Base-by-base conservation (phyloP, 805 yeast species). In the Ogataea naganishii region DNA sequence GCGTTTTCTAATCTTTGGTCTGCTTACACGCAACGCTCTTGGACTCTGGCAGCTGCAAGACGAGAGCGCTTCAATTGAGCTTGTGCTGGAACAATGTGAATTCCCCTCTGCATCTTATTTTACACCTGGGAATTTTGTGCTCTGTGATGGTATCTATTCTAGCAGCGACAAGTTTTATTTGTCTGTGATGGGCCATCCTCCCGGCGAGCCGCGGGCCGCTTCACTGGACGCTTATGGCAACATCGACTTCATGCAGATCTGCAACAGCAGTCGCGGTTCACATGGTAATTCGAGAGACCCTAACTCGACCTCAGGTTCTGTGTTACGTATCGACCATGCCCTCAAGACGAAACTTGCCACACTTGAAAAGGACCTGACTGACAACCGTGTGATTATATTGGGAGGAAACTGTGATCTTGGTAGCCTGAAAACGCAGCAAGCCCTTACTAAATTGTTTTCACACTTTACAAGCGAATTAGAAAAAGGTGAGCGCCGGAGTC, bases 121-220 rank as follows among this genome's bases (percentile, higher is more conserved):
- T 44, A 72, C 77, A 3, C 64, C 72, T 0, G 97, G 98, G 2
- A 75, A 80, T 61, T 75, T 80, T 42, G 72, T 84, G 0, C 56
- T 89, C 2, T 79, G 81, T 30, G 94, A 85, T 46, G 99, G 99
- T 12, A 73, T 83, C 12, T 84, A 85, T 48, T 73, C 77, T 11
- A 75, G 78, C 3, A 69, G 74, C 12, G 74, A 77, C 3, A 75
- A 69, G 27, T 86, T 92, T 47, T 75, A 79, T 40, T 94, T 80
- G 1, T 67, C 80, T 18, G 69, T 80, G 4, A 65, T 92, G 29
- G 80, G 81, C 3, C 95, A 85, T 36, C 97, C 98, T 3, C 86
- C 92, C 0, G 79, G 85, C 3, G 99, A 92, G 49, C 63, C 70
- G 38, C 64, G 96, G 35, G 75, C 67, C 7, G 53, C 47, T 1